Evolutionary conservation across 2,329 filamentous ascomycete species (phyloP), one percentile per base, ranked within the genome.

Genomic region (Polychaeton citri): DNA sequence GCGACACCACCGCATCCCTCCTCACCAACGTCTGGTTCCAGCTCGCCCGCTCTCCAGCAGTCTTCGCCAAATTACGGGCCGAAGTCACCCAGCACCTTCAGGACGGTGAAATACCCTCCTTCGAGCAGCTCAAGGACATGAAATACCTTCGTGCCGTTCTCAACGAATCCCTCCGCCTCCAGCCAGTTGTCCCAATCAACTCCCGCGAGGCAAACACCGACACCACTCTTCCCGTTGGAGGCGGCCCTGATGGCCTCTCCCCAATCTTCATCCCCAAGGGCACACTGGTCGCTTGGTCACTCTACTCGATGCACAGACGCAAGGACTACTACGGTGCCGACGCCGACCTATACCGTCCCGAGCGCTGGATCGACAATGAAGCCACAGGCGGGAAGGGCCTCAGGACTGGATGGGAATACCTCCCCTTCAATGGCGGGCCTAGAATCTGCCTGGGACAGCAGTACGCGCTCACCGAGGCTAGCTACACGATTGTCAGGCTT

Each of bases 181-280:
- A 88, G 57, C 83, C 83, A 1, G 69, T 74, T 10, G 80, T 90
- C 1, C 83, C 84, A 2, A 81, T 81, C 64, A 90, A 90, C 59
- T 71, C 84, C 35, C 78, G 85, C 42, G 63, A 78, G 20, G 73
- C 82, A 9, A 67, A 84, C 9, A 68, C 66, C 39, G 79, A 87
- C 61, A 87, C 83, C 2, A 81, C 75, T 0, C 70, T 92, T 2
- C 84, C 84, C 0, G 64, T 66, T 13, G 84, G 69, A n/a, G 69
- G 68, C 13, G 69, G 69, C 0, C 52, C 59, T 3, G 65, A 72
- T 42, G 66, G 65, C 24, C 56, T 60, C 2, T 60, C 67, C 30
- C 81, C 80, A 0, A 52, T 88, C 2, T 73, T 75, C 39, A 60
- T 85, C 6, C 69, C 72, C 39, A 79, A 81, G 54, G 74, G 78